Percentiles rank a stretch among this genome's conserved stretches.
Conservation (phyloP, 2,329 filamentous ascomycete genomes). For the Epichloe aotearoae region DNA sequence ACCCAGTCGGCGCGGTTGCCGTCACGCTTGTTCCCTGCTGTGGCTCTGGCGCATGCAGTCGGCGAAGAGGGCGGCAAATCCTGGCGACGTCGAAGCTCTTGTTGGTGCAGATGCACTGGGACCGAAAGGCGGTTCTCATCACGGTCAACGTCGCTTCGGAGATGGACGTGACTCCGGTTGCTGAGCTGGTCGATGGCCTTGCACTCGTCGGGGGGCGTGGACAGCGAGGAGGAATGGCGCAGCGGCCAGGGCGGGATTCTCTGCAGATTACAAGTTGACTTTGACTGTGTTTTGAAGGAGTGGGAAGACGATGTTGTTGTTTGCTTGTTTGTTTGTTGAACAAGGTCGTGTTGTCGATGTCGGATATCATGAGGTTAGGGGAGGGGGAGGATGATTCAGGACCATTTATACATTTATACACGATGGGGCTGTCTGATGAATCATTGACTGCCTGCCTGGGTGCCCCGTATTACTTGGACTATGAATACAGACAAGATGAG, state of each 20-base stretch:
- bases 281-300: neutral
- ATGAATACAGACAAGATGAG: no score
- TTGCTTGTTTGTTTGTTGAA: neutral
- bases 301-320: no score
- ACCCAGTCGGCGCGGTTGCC: no score
- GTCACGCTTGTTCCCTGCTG: no score
- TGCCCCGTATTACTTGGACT: no score
- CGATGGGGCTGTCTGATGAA: neutral
- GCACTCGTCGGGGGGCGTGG: conserved; percentile 20
- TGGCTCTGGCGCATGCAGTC: conserved; percentile 8
- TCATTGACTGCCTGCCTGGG: no score
- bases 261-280: conserved; percentile 15
- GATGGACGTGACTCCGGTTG: conserved; percentile 17
- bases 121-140: no score
- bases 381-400: neutral
- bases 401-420: neutral
- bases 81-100: no score
- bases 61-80: no score
- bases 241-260: conserved; percentile 16
- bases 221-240: conserved; percentile 17
- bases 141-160: conserved; percentile 15
- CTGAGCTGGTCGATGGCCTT: conserved; percentile 12
- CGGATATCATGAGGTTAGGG: neutral
- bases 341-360: neutral
- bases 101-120: no score